A percentile compares a stretch with the other conserved stretches of the same genome.
phyloP scores from a whole-genome alignment of 768 basidiomycete species.

The Chalciporus piperatus region DNA sequence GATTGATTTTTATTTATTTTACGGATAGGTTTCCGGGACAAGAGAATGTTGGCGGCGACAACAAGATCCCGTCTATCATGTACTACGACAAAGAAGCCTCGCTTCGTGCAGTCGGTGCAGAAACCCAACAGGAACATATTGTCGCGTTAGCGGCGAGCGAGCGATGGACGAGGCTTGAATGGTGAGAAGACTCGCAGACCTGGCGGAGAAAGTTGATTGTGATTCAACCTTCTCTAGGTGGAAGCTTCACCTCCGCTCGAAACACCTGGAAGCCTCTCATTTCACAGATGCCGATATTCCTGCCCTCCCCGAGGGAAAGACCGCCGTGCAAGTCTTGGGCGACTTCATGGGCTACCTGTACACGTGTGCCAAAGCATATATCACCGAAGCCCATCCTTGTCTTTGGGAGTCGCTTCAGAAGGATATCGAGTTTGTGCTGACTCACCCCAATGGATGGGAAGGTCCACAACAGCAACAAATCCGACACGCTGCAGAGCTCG shows the following conservation, averaged over 20 bases:
- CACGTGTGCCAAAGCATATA: conserved; percentile 40
- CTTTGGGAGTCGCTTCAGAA: conserved; percentile 44
- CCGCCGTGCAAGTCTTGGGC: conserved; percentile 36
- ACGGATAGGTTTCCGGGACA: conserved; percentile 21
- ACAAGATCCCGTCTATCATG: conserved; percentile 48
- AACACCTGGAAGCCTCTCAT: conserved; percentile 23
- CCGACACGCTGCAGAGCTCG: conserved; percentile 49
- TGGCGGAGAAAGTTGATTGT: not conserved
- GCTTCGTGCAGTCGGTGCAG: conserved; percentile 43
- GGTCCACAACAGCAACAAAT: conserved; percentile 54
- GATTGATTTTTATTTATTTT: too few species aligned
- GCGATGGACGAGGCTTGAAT: conserved; percentile 42
- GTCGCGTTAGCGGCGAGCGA: conserved; percentile 37
- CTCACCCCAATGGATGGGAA: conserved; percentile 66
- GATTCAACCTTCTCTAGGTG: conserved; percentile 18
- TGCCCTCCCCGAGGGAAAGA: conserved; percentile 36
- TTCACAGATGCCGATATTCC: conserved; percentile 27
- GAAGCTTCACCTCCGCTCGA: conserved; percentile 36
- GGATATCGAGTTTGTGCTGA: conserved; percentile 48
- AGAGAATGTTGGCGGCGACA: conserved; percentile 41
- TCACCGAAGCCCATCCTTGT: conserved; percentile 39
- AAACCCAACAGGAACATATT: conserved; percentile 40
- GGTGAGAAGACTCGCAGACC: conserved; percentile 19
- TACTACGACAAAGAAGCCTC: conserved; percentile 43
- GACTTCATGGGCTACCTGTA: conserved; percentile 46